phyloP scores from a whole-genome alignment of 2,329 filamentous ascomycete genomes.

The Moelleriella libera region DNA sequence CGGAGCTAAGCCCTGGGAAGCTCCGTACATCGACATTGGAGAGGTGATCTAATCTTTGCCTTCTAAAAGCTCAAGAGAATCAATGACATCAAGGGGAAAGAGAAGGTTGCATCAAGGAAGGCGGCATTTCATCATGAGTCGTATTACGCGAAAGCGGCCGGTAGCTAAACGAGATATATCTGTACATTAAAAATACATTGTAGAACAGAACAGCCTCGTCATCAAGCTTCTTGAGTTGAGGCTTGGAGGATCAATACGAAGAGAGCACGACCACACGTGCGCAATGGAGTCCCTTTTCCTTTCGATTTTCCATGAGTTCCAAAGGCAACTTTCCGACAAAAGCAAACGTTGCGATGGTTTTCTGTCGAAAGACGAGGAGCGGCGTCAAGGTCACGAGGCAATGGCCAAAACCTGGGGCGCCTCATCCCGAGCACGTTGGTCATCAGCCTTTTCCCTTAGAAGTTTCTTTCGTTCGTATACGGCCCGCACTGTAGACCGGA shows the following conservation, averaged over 20 bases:
- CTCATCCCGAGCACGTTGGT: constrained; percentile 18
- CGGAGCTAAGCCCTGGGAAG: constrained; percentile 48
- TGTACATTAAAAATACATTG: constrained; percentile 24
- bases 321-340: too few species aligned
- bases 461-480: constrained; percentile 88
- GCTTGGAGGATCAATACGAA: too few species aligned
- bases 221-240: too few species aligned
- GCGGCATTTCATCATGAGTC: too few species aligned
- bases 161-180: not conserved
- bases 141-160: too few species aligned
- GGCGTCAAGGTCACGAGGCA: not conserved
- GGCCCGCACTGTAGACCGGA: constrained; percentile 64
- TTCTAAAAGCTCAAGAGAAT: too few species aligned
- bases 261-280: too few species aligned
- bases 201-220: constrained; percentile 6
- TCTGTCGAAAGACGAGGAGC: constrained; percentile 4
- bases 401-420: constrained; percentile 2
- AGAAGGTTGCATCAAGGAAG: too few species aligned
- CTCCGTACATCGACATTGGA: constrained; percentile 55
- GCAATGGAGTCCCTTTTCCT: not conserved
- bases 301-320: too few species aligned
- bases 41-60: constrained; percentile 41
- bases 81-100: too few species aligned
- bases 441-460: constrained; percentile 40
- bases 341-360: too few species aligned